A percentile compares a stretch with the other conserved stretches of the same genome.
Conservation (phyloP, 2,329 filamentous ascomycete genomes). For the Alternaria novae-zelandiae region DNA sequence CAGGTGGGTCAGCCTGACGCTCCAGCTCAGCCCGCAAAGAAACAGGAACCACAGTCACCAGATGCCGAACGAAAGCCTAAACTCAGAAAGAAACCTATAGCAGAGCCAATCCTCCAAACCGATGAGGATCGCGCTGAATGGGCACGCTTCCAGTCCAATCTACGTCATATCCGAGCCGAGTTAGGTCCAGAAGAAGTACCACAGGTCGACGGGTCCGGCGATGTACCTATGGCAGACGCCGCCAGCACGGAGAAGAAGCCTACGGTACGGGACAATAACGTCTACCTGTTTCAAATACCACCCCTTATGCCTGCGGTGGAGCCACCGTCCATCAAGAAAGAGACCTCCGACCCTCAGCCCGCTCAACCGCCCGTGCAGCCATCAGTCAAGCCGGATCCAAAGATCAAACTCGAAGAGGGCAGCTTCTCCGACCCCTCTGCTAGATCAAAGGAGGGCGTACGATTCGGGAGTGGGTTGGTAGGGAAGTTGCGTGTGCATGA, state of each 20-base stretch:
- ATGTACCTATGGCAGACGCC: slow-evolving; percentile 46
- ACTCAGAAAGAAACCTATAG: slow-evolving; percentile 18
- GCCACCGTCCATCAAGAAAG: slow-evolving; percentile 46
- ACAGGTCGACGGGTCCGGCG: slow-evolving; percentile 50
- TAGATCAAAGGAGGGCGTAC: slow-evolving; percentile 27
- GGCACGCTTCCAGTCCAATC: slow-evolving; percentile 55
- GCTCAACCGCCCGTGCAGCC: slow-evolving; percentile 18
- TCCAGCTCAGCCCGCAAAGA: slow-evolving; percentile 17
- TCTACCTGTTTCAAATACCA: slow-evolving; percentile 70
- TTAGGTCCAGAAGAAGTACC: slow-evolving; percentile 48
- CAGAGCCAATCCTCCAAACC: slow-evolving; percentile 57
- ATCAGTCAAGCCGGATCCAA: slow-evolving; percentile 24
- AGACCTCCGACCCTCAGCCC: slow-evolving; percentile 22
- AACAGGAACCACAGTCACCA: slow-evolving; percentile 41
- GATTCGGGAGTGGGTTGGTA: slow-evolving; percentile 60
- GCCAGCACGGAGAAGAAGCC: slow-evolving; percentile 24
- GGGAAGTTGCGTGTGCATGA: slow-evolving; percentile 68
- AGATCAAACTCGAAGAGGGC: slow-evolving; percentile 43
- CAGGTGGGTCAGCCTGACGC: slow-evolving; percentile 27
- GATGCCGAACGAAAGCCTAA: slow-evolving; percentile 41
- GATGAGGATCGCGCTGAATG: slow-evolving; percentile 61
- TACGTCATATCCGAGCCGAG: slow-evolving; percentile 55
- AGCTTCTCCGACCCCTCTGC: slow-evolving; percentile 26
- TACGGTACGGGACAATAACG: slow-evolving; percentile 56
- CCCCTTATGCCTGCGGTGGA: slow-evolving; percentile 65